phyloP scores from a whole-genome alignment of 176 grass and related monocot genomes.

The Oryza glaberrima region DNA sequence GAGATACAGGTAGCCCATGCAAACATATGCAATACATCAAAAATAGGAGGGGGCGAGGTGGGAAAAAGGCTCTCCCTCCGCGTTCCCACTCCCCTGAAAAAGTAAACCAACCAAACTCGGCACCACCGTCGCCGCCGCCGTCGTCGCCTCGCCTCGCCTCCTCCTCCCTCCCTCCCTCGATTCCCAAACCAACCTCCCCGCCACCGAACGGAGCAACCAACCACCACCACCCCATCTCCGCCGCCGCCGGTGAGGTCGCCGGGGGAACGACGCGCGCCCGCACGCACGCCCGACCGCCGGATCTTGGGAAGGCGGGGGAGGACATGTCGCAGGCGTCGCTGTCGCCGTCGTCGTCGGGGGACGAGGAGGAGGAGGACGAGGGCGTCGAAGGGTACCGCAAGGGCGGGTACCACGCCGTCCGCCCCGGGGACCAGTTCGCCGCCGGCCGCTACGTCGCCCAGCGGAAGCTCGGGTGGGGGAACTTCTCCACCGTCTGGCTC shows the following conservation, averaged over 20 bases:
- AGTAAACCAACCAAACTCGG: slow-evolving; percentile 44
- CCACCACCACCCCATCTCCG: not conserved
- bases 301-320: slow-evolving; percentile 5
- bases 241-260: slow-evolving; percentile 35
- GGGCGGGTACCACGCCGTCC: slow-evolving; percentile 93
- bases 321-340: slow-evolving; percentile 62
- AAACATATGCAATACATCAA: slow-evolving; percentile 41
- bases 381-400: slow-evolving; percentile 89
- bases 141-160: slow-evolving; percentile 19
- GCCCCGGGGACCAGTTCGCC: slow-evolving; percentile 78
- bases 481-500: slow-evolving; percentile 99
- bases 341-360: slow-evolving; percentile 73
- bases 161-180: slow-evolving; percentile 33
- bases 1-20: not conserved
- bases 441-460: slow-evolving; percentile 82
- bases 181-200: slow-evolving; percentile 34
- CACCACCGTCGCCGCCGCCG: slow-evolving; percentile 21
- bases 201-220: too few species aligned
- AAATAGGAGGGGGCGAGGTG: slow-evolving; percentile 47
- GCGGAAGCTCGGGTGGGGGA: slow-evolving; percentile 94
- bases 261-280: not conserved
- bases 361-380: slow-evolving; percentile 88
- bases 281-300: not conserved
- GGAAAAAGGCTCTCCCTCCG: slow-evolving; percentile 35
- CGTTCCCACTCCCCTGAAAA: slow-evolving; percentile 34